phyloP scores from a whole-genome alignment of 2,329 filamentous ascomycete genomes.

The Penicillium sp. region DNA sequence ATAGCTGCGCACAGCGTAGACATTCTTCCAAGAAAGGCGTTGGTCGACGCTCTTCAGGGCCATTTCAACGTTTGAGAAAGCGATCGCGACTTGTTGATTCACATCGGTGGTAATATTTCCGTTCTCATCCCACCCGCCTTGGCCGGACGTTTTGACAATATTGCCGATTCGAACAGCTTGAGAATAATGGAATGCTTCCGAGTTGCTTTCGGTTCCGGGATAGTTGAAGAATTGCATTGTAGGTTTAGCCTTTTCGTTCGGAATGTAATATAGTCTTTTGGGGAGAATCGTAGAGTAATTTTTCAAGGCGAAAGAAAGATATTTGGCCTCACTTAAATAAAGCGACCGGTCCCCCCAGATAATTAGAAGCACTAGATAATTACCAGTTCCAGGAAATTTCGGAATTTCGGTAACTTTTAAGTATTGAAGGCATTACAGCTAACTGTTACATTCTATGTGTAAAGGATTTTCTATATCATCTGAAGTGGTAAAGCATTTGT shows the following conservation, averaged over 20 bases:
- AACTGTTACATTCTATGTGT: too few species aligned
- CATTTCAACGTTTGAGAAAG: constrained; percentile 26
- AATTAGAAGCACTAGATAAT: too few species aligned
- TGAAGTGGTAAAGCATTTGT: neutral
- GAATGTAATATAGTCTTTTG: too few species aligned
- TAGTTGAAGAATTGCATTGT: constrained; percentile 14
- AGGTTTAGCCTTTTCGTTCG: too few species aligned
- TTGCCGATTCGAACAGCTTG: constrained; percentile 28
- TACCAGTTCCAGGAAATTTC: too few species aligned
- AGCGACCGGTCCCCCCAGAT: too few species aligned
- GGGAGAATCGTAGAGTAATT: too few species aligned
- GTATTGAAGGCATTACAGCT: too few species aligned
- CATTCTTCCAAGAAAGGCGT: constrained; percentile 20
- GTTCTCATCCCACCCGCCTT: constrained; percentile 27
- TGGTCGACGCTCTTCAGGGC: constrained; percentile 18
- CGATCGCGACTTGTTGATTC: constrained; percentile 17
- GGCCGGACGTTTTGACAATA: constrained; percentile 28
- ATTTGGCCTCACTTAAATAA: too few species aligned
- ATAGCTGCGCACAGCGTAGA: constrained; percentile 26
- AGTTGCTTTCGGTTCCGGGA: constrained; percentile 13
- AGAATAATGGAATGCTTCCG: constrained; percentile 25
- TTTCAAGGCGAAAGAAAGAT: too few species aligned
- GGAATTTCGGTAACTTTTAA: too few species aligned
- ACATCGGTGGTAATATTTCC: constrained; percentile 14
- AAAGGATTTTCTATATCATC: neutral